Evolutionary conservation across 1,284 basidiomycete genomes (phyloP).

Genomic region (Cryptococcus sp.): DNA sequence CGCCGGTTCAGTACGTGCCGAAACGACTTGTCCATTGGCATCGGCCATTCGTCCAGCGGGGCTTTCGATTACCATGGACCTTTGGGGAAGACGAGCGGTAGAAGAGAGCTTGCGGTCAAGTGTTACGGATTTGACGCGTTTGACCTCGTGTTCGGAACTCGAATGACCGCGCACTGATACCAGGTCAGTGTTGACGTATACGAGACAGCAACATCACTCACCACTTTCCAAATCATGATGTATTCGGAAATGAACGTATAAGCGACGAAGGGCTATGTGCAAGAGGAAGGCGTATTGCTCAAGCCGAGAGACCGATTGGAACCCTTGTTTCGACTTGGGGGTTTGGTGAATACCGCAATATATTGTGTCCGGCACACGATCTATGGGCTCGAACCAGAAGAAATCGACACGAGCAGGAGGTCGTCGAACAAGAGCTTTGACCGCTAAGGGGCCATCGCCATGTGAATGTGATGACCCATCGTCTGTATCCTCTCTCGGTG

Average conservation of each 20-base stretch:
- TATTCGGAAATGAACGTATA: slow-evolving; percentile 88
- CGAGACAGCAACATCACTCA: slow-evolving; percentile 18
- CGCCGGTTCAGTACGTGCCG: slow-evolving; percentile 22
- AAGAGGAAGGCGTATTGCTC: slow-evolving; percentile 98
- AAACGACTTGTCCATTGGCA: slow-evolving; percentile 58
- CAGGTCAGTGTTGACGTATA: slow-evolving; percentile 10
- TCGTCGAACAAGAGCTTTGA: slow-evolving; percentile 55
- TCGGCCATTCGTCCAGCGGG: slow-evolving; percentile 87
- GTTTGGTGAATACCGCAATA: slow-evolving; percentile 78
- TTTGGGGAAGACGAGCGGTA: slow-evolving; percentile 85
- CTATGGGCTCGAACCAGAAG: slow-evolving; percentile 69
- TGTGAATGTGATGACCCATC: slow-evolving; percentile 29
- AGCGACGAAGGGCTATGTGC: slow-evolving; percentile 88
- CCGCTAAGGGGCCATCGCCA: slow-evolving; percentile 5
- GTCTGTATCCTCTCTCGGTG: slow-evolving; percentile 37
- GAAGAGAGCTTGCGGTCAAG: slow-evolving; percentile 89
- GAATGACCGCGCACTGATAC: slow-evolving; percentile 29
- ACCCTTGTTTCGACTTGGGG: slow-evolving; percentile 67
- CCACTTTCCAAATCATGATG: slow-evolving; percentile 76
- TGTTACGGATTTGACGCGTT: slow-evolving; percentile 87
- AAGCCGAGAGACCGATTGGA: slow-evolving; percentile 86
- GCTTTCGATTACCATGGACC: slow-evolving; percentile 93
- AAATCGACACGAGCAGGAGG: slow-evolving; percentile 73
- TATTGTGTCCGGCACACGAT: slow-evolving; percentile 57
- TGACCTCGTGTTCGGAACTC: slow-evolving; percentile 66